Evolutionary conservation across 179 eudicot genomes (phyloP).

Genomic region (Carnegiea gigantea): DNA sequence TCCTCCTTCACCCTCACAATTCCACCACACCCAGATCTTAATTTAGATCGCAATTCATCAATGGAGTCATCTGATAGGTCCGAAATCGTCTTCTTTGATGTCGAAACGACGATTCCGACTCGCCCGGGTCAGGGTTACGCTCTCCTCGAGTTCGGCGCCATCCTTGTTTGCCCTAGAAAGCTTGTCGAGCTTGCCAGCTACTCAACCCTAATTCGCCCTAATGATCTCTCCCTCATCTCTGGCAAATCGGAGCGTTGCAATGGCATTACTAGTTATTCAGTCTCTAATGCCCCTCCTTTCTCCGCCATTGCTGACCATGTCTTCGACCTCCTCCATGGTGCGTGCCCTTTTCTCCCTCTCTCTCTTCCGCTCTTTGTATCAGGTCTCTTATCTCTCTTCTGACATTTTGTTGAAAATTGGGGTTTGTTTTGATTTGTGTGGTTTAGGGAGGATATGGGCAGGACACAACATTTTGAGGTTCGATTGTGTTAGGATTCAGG

Average conservation of each 20-base stretch:
- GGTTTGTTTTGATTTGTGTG: background rate
- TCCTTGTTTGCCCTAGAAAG: conserved; percentile 86
- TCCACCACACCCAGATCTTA: background rate
- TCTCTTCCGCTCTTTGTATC: background rate
- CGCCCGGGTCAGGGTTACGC: conserved; percentile 63
- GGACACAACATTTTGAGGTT: conserved; percentile 95
- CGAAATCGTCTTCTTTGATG: conserved; percentile 82
- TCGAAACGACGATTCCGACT: conserved; percentile 79
- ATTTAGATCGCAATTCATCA: background rate
- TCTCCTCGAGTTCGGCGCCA: conserved; percentile 85
- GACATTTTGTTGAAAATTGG: background rate
- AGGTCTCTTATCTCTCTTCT: background rate
- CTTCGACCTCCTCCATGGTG: conserved; percentile 80
- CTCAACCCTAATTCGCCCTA: conserved; percentile 74
- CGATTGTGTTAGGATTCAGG: conserved; percentile 80
- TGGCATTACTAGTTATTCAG: conserved; percentile 69
- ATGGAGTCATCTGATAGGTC: conserved; percentile 33
- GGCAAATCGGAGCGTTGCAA: conserved; percentile 61
- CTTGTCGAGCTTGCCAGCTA: conserved; percentile 74
- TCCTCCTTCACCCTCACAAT: background rate
- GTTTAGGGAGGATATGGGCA: conserved; percentile 94
- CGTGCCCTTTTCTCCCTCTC: background rate
- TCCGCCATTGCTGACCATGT: conserved; percentile 64
- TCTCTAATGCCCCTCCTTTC: conserved; percentile 63
- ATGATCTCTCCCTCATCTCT: conserved; percentile 49